These are phyloP conservation scores for Annulohypoxylon bovei DNA, from an alignment of 495 filamentous ascomycete species.

Conservation along the genomic window DNA sequence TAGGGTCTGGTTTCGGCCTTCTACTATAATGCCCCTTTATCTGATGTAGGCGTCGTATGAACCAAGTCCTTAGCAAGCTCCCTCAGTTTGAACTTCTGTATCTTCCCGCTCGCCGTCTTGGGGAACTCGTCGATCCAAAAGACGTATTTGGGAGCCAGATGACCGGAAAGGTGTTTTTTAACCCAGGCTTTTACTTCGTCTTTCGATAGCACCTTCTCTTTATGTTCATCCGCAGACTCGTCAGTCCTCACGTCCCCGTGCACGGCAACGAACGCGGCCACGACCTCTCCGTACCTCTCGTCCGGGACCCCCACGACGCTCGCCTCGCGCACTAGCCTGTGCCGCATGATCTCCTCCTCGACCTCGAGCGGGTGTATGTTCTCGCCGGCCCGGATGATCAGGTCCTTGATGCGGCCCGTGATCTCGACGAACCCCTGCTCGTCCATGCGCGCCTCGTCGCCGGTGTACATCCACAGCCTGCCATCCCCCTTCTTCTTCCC, in stretches of 20 bases:
- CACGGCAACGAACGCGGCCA: slow-evolving; percentile 81
- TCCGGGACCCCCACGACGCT: slow-evolving; percentile 88
- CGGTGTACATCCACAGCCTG: slow-evolving; percentile 68
- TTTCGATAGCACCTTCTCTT: slow-evolving; percentile 50
- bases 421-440: slow-evolving; percentile 71
- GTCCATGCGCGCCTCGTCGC: slow-evolving; percentile 94
- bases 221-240: slow-evolving; percentile 17
- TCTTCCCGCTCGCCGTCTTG: slow-evolving; percentile 96
- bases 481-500: slow-evolving; percentile 39
- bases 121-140: slow-evolving; percentile 86
- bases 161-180: slow-evolving; percentile 71
- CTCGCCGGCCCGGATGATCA: slow-evolving; percentile 91
- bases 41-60: not conserved
- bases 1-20: not conserved
- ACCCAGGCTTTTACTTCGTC: slow-evolving; percentile 79
- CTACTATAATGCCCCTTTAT: not conserved
- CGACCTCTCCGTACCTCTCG: slow-evolving; percentile 83
- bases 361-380: slow-evolving; percentile 97
- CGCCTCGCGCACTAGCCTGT: slow-evolving; percentile 73
- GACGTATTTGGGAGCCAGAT: slow-evolving; percentile 88
- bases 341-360: slow-evolving; percentile 86
- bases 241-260: slow-evolving; percentile 53
- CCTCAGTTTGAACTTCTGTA: slow-evolving; percentile 91
- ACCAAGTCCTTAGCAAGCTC: slow-evolving; percentile 55
- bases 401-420: slow-evolving; percentile 80